A percentile compares a stretch with the other conserved stretches of the same genome.
Conservation (phyloP, 2,329 filamentous ascomycete genomes). For the Clarireedia paspali region DNA sequence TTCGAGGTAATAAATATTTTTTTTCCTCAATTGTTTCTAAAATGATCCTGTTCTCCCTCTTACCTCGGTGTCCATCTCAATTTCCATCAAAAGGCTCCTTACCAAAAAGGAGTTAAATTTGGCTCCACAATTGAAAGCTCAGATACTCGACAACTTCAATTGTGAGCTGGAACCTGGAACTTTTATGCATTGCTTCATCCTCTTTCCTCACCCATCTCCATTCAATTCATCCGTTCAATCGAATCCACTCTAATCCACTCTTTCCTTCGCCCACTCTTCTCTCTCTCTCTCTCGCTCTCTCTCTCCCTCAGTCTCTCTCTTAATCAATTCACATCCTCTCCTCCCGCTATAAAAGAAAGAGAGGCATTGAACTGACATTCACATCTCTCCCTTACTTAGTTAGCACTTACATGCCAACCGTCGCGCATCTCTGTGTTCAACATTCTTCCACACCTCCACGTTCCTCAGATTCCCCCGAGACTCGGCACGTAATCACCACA, state of each 20-base stretch:
- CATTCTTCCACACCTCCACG: slow-evolving; percentile 11
- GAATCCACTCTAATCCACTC: neutral
- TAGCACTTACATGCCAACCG: slow-evolving; percentile 29
- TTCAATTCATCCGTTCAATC: neutral
- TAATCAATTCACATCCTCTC: neutral
- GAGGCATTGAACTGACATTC: slow-evolving; percentile 21
- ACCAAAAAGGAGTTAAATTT: slow-evolving; percentile 6
- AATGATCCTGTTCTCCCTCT: neutral
- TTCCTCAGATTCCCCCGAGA: slow-evolving; percentile 21
- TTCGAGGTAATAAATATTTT: neutral
- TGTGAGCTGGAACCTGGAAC: neutral
- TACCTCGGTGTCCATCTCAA: slow-evolving; percentile 1
- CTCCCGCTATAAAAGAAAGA: neutral
- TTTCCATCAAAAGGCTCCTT: neutral
- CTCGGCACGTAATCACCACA: slow-evolving; percentile 19
- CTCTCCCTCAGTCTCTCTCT: neutral
- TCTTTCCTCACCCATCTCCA: neutral
- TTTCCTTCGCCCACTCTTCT: neutral
- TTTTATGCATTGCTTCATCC: neutral
- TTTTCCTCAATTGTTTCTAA: neutral
- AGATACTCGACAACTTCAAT: slow-evolving; percentile 7
- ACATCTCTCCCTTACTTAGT: slow-evolving; percentile 17
- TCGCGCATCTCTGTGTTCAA: slow-evolving; percentile 20
- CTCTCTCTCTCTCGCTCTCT: neutral
- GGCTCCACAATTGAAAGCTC: slow-evolving; percentile 8